phyloP scores from a whole-genome alignment of 2,329 filamentous ascomycete genomes.

The Sphaerulina vaccinii region DNA sequence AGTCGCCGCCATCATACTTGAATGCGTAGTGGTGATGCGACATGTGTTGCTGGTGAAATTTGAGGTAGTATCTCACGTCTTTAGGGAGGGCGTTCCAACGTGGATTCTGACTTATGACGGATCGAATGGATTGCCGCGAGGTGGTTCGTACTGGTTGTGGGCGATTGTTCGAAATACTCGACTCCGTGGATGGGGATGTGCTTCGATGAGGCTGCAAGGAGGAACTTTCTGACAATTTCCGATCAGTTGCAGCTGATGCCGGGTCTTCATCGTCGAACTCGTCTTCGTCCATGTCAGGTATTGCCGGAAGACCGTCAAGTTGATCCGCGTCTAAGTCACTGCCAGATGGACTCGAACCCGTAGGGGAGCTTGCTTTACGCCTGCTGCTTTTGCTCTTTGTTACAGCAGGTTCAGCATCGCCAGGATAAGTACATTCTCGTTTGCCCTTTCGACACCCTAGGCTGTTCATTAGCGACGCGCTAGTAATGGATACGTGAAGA shows the following conservation, averaged over 20 bases:
- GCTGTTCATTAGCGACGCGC: conserved; percentile 12
- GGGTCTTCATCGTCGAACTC: conserved; percentile 33
- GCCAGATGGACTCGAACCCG: conserved; percentile 52
- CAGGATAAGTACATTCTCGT: conserved; percentile 87
- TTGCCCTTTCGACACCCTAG: conserved; percentile 85
- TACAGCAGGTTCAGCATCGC: conserved; percentile 55
- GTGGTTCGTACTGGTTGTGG: conserved; percentile 23
- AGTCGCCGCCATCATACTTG: conserved; percentile 67
- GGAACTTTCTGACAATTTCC: conserved; percentile 42
- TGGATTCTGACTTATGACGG: conserved; percentile 28
- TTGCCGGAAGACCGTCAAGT: conserved; percentile 42
- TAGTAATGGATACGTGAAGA: neutral
- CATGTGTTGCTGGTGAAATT: conserved; percentile 75
- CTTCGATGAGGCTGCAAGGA: conserved; percentile 43
- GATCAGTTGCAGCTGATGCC: conserved; percentile 29
- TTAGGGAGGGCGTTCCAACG: conserved; percentile 41
- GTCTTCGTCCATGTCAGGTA: conserved; percentile 49
- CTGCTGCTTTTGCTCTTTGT: conserved; percentile 48
- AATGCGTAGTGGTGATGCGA: conserved; percentile 81
- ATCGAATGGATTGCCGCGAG: conserved; percentile 25
- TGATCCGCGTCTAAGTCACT: conserved; percentile 48
- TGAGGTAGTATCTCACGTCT: conserved; percentile 75
- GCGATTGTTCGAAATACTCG: conserved; percentile 24
- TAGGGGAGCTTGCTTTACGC: conserved; percentile 42
- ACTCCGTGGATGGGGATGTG: conserved; percentile 54